phyloP scores from a whole-genome alignment of 805 yeast genomes.

The Hanseniaspora lachancei region DNA sequence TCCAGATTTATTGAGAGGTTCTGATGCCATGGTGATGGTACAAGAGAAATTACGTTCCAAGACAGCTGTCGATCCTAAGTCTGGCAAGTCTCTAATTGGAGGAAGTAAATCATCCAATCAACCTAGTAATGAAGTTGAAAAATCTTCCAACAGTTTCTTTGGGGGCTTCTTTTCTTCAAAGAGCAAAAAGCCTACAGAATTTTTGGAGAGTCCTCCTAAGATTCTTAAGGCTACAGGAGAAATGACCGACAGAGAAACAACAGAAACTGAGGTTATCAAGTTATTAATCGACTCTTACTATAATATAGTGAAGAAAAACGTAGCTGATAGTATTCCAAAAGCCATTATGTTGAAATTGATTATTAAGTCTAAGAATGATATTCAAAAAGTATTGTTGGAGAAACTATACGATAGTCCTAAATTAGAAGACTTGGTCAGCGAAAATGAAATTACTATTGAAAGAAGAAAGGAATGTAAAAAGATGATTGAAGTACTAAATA shows the following conservation, averaged over 20 bases:
- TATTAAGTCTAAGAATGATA: constrained; percentile 67
- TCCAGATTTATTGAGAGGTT: constrained; percentile 88
- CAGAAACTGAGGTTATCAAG: constrained; percentile 95
- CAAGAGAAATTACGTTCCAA: constrained; percentile 65
- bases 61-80: constrained; percentile 71
- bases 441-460: constrained; percentile 82
- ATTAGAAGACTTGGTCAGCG: constrained; percentile 68
- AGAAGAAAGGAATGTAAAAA: constrained; percentile 87
- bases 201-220: constrained; percentile 96
- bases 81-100: constrained; percentile 60
- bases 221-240: constrained; percentile 82
- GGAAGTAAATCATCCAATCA: constrained; percentile 21
- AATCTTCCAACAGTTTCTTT: constrained; percentile 66
- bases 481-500: constrained; percentile 84
- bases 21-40: constrained; percentile 87
- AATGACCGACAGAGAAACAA: constrained; percentile 86
- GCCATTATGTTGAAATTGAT: constrained; percentile 89
- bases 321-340: constrained; percentile 88
- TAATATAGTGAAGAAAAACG: constrained; percentile 82
- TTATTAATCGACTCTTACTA: constrained; percentile 80
- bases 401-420: constrained; percentile 69
- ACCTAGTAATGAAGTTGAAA: constrained; percentile 25
- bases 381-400: constrained; percentile 80
- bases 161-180: constrained; percentile 89
- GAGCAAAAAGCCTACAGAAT: constrained; percentile 84